A percentile compares a stretch with the other conserved stretches of the same genome.
Evolutionary conservation across 108 stramenopile genomes (phyloP).

Genomic region (Chaetoceros muelleri): DNA sequence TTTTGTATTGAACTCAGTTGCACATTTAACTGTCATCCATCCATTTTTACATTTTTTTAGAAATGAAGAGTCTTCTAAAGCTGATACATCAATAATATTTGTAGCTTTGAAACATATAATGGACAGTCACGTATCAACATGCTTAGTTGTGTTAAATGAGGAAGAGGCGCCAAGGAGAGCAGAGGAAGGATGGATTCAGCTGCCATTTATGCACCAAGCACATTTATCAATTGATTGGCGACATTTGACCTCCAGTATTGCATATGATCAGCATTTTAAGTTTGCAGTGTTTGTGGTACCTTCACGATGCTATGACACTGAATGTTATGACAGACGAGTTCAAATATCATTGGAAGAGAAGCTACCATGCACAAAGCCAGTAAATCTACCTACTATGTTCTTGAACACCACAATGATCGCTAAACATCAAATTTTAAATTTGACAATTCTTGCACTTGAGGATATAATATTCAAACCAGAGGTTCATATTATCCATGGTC

Average conservation of each 20-base stretch:
- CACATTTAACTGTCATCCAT: no score
- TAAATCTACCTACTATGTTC: constrained; percentile 61
- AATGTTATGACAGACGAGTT: constrained; percentile 29
- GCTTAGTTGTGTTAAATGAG: constrained; percentile 9
- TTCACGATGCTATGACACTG: constrained; percentile 39
- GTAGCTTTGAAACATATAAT: no score
- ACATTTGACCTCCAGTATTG: constrained; percentile 42
- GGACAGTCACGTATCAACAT: constrained; percentile 15
- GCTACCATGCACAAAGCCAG: constrained; percentile 55
- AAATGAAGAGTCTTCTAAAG: no score
- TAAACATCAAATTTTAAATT: constrained; percentile 49
- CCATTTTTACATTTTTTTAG: no score
- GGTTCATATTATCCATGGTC: constrained; percentile 64
- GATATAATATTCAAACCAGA: constrained; percentile 64
- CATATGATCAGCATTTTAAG: constrained; percentile 60
- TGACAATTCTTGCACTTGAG: constrained; percentile 64
- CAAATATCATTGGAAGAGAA: constrained; percentile 36
- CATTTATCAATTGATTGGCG: constrained; percentile 56
- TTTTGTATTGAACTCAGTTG: no score
- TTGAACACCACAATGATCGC: constrained; percentile 15
- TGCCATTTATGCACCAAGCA: constrained; percentile 41
- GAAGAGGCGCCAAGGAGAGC: constrained; percentile 44
- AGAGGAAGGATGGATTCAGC: constrained; percentile 57
- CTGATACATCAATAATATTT: no score
- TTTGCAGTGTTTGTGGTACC: constrained; percentile 61